Percentiles rank a stretch among this genome's conserved stretches.
Evolutionary conservation across 2,329 filamentous ascomycete species (phyloP).

Genomic region (Colletotrichum cordylinicola): DNA sequence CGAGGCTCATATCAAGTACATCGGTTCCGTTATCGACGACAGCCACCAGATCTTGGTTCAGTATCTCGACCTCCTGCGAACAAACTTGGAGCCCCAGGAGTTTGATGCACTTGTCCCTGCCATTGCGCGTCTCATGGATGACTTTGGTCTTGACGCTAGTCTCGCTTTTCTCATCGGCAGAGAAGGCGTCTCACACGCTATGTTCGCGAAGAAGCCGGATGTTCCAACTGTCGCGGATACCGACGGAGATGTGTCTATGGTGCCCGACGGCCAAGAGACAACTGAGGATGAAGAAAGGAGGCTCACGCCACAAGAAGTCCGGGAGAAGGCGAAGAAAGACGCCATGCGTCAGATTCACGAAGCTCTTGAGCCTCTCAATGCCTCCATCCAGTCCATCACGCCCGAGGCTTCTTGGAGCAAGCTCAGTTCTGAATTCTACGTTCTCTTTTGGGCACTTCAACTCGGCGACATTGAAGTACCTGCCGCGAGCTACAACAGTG

Average conservation of each 20-base stretch:
- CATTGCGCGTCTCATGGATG: slow-evolving; percentile 73
- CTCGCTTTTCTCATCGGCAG: slow-evolving; percentile 87
- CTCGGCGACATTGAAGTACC: slow-evolving; percentile 82
- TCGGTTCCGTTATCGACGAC: slow-evolving; percentile 89
- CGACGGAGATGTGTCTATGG: slow-evolving; percentile 65
- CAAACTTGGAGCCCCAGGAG: slow-evolving; percentile 75
- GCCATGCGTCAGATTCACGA: slow-evolving; percentile 63
- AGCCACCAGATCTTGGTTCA: slow-evolving; percentile 85
- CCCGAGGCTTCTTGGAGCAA: slow-evolving; percentile 70
- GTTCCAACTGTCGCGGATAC: slow-evolving; percentile 43
- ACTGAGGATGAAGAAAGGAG: slow-evolving; percentile 33
- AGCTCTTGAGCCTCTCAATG: slow-evolving; percentile 76
- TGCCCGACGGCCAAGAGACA: slow-evolving; percentile 23
- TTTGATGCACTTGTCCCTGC: slow-evolving; percentile 83
- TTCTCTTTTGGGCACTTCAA: slow-evolving; percentile 90
- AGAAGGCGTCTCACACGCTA: slow-evolving; percentile 72
- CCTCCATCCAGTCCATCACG: slow-evolving; percentile 67
- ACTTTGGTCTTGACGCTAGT: slow-evolving; percentile 80
- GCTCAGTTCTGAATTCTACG: slow-evolving; percentile 82
- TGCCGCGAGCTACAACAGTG: slow-evolving; percentile 77
- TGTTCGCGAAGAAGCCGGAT: slow-evolving; percentile 42
- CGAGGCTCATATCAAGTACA: slow-evolving; percentile 84
- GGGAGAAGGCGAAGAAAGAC: slow-evolving; percentile 39
- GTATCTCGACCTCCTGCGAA: slow-evolving; percentile 87
- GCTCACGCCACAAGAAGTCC: slow-evolving; percentile 29